These are phyloP conservation scores for Seiridium unicorne DNA, from an alignment of 2,329 filamentous ascomycete species.

Conservation along the genomic window DNA sequence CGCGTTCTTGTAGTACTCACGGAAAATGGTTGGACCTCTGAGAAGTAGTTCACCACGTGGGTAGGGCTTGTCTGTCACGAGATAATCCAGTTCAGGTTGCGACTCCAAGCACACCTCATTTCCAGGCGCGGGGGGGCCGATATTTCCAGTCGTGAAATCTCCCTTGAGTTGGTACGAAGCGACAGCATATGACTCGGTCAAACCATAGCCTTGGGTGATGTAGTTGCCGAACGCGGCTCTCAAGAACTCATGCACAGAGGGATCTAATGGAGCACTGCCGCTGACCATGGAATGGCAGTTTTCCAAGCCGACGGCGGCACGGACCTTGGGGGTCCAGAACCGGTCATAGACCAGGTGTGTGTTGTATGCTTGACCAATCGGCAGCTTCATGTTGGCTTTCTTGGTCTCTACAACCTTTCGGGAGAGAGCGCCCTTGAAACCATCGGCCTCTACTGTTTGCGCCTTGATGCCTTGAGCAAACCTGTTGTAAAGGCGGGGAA, in stretches of 20 bases:
- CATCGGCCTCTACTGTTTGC: slow-evolving; percentile 74
- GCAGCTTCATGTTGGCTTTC: slow-evolving; percentile 71
- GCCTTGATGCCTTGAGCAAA: slow-evolving; percentile 82
- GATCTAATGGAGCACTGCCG: slow-evolving; percentile 88
- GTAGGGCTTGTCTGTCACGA: slow-evolving; percentile 80
- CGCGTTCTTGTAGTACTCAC: slow-evolving; percentile 85
- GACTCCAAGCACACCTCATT: slow-evolving; percentile 80
- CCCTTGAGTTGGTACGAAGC: slow-evolving; percentile 65
- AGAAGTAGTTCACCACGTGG: slow-evolving; percentile 89
- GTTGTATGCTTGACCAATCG: slow-evolving; percentile 73
- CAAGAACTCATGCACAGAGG: slow-evolving; percentile 83
- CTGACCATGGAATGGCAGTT: slow-evolving; percentile 72
- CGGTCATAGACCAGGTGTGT: slow-evolving; percentile 77
- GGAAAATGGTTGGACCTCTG: slow-evolving; percentile 77
- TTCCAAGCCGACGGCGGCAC: slow-evolving; percentile 78
- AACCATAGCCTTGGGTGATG: slow-evolving; percentile 85
- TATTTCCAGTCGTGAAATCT: slow-evolving; percentile 78
- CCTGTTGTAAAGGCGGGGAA: slow-evolving; percentile 88
- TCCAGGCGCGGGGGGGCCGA: slow-evolving; percentile 68
- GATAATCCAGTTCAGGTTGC: slow-evolving; percentile 93
- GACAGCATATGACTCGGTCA: slow-evolving; percentile 90
- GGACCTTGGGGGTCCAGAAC: slow-evolving; percentile 88
- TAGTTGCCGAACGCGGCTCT: slow-evolving; percentile 77
- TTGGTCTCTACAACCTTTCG: slow-evolving; percentile 79
- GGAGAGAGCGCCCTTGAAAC: slow-evolving; percentile 78